Evolutionary conservation across 371 early-diverging fungal species (phyloP).

Genomic region (Vittaforma corneae): DNA sequence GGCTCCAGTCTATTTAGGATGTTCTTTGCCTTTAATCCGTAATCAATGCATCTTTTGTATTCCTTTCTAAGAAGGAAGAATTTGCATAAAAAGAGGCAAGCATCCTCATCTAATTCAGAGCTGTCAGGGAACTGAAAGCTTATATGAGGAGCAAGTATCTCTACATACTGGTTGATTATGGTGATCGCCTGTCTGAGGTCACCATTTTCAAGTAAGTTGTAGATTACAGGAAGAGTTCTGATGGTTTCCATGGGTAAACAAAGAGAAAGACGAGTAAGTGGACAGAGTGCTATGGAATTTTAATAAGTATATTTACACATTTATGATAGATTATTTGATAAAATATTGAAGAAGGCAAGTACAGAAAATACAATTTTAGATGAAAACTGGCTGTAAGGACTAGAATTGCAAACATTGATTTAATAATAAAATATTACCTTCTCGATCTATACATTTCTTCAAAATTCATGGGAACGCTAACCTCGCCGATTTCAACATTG

Average conservation of each 20-base stretch:
- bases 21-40: constrained; percentile 24
- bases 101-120: background rate
- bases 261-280: background rate
- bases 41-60: constrained; percentile 24
- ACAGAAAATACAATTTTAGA: no score
- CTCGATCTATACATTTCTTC: no score
- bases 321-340: no score
- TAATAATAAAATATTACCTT: no score
- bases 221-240: background rate
- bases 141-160: background rate
- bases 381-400: no score
- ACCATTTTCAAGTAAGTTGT: background rate
- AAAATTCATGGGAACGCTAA: no score
- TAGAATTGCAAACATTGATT: no score
- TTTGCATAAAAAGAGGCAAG: constrained; percentile 12
- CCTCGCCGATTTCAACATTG: no score
- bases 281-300: no score
- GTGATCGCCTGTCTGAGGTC: background rate
- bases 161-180: constrained; percentile 3
- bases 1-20: constrained; percentile 13
- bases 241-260: constrained; percentile 1
- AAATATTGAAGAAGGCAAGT: no score
- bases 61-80: constrained; percentile 26
- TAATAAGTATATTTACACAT: no score
- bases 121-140: background rate